Percentiles rank a stretch among this genome's conserved stretches.
Conservation (phyloP, 305 asterid species). For the Fraxinus albicans region DNA sequence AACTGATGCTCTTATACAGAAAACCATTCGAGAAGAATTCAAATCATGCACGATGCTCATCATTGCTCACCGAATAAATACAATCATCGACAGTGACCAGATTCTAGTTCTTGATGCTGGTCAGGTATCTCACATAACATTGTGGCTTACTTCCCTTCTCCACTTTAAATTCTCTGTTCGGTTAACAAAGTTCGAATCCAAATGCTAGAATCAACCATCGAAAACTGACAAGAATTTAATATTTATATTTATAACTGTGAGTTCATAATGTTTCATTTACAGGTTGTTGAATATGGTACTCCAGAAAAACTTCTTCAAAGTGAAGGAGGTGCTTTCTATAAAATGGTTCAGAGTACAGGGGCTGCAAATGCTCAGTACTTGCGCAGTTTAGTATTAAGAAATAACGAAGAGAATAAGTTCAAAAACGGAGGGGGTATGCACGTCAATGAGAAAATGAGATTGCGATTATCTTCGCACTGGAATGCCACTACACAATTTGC, state of each 20-base stretch:
- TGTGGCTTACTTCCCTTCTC: not conserved
- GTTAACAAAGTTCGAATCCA: not conserved
- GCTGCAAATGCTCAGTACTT: conserved; percentile 78
- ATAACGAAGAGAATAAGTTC: conserved; percentile 26
- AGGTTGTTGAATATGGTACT: conserved; percentile 74
- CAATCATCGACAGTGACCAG: conserved; percentile 81
- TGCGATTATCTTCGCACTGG: conserved; percentile 50
- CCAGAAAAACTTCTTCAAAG: conserved; percentile 60
- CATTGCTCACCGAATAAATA: conserved; percentile 89
- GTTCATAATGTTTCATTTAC: conserved; percentile 2
- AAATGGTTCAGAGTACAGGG: conserved; percentile 83
- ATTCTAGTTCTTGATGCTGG: conserved; percentile 84
- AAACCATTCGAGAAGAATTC: conserved; percentile 85
- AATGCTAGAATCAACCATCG: not conserved
- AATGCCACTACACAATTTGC: conserved; percentile 55
- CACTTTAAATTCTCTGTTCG: not conserved
- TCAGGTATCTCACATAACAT: conserved; percentile 41
- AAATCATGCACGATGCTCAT: conserved; percentile 92
- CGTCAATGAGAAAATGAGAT: conserved; percentile 16
- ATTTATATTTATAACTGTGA: not conserved
- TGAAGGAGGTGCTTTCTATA: conserved; percentile 61
- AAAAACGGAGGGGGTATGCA: conserved; percentile 23
- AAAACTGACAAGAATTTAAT: not conserved
- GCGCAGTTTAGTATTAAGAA: conserved; percentile 47
- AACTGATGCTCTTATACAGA: conserved; percentile 91